Base-by-base conservation (phyloP, 2,329 filamentous ascomycete species). In the Trichoderma pleuroti region DNA sequence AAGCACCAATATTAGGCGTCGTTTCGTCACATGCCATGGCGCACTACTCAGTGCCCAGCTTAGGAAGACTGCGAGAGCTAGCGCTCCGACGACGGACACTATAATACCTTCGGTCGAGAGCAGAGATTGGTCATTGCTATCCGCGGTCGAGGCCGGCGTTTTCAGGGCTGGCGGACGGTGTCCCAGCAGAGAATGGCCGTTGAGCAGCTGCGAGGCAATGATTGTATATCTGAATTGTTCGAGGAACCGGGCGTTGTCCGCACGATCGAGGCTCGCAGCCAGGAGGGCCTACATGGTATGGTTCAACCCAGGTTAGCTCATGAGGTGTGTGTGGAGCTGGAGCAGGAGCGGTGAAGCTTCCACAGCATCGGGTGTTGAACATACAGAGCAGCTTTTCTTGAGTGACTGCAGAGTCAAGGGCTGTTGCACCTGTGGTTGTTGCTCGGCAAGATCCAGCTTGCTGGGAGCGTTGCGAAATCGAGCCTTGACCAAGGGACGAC, bases 151-250 rank as follows among this genome's bases (percentile, higher is more conserved):
- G 28, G 24, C 68, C 30, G 74, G 70, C 4, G 74, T 73, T 24
- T 71, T 74, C 7, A 73, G 70, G 36, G 73, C 73, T 5, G 76
- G 71, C 16, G 76, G 77, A 18, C 76, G 77, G 71, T 81, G 77
- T 62, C 81, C 77, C 18, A 80, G 70, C 52, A 87, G 88, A 5
- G 88, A 86, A 74, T 92, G 87, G 52, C 92, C 92, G 76, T 89
- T 93, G 52, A 98, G 85, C 16, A 98, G 86, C 79, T 97, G 94
- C 26, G 94, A 98, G 64, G 94, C 94, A 77, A 98, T 92, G 74
- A 98, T 93, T 26, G 93, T 92, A 81, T 98, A 98, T 73, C 94
- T 92, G 77, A 98, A 98, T 78, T 94, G 92, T 81, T 98, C 94
- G 71, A 97, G 86, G 77, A 98, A 97, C 74, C 90, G 91, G 75